Evolutionary conservation across 1,284 basidiomycete genomes (phyloP).

Genomic region (Ustilago shanxiensis): DNA sequence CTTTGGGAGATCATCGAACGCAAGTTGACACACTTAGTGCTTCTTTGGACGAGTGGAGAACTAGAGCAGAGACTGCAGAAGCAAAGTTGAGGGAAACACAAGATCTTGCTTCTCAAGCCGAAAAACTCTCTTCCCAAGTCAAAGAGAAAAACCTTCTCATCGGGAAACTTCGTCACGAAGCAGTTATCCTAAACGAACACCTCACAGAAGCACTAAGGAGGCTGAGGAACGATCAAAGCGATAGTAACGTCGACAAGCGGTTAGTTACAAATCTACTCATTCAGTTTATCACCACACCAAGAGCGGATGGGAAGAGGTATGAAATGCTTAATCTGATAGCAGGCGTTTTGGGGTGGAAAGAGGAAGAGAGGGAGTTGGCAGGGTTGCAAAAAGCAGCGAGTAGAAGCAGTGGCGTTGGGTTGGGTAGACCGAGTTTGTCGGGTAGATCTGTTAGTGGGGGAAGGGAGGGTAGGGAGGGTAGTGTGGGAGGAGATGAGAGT

Average conservation of each 20-base stretch:
- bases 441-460: not conserved
- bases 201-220: constrained; percentile 96
- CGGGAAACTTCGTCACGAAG: constrained; percentile 92
- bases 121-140: constrained; percentile 78
- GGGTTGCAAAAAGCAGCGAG: constrained; percentile 76
- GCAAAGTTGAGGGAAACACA: not conserved
- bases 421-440: not conserved
- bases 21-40: constrained; percentile 80
- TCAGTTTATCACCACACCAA: constrained; percentile 89
- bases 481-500: constrained; percentile 51
- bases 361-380: constrained; percentile 88
- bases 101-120: constrained; percentile 5
- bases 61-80: constrained; percentile 87
- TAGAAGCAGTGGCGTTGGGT: not conserved
- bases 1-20: constrained; percentile 83
- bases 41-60: constrained; percentile 85
- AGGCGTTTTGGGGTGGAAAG: constrained; percentile 89
- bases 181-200: constrained; percentile 87
- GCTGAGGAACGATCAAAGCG: constrained; percentile 84
- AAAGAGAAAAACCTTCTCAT: constrained; percentile 94
- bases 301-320: constrained; percentile 92
- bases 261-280: constrained; percentile 95
- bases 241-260: constrained; percentile 88
- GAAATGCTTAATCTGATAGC: constrained; percentile 93
- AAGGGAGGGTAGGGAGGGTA: not conserved